Conservation (phyloP, 2,329 filamentous ascomycete genomes). For the Stenocarpella maydis region DNA sequence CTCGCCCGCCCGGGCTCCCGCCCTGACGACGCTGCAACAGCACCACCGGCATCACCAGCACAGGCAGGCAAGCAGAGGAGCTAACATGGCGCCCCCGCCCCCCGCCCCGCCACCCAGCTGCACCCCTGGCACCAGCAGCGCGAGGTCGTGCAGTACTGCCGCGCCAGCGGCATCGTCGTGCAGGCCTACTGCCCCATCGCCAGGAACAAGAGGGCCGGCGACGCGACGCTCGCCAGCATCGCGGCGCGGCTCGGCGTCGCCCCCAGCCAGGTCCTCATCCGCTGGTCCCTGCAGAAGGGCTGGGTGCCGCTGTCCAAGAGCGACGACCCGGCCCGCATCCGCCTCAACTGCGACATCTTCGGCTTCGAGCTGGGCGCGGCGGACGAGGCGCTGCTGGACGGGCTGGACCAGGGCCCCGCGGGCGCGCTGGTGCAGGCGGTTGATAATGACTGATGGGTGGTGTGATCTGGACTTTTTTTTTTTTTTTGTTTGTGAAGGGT, state of each 20-base stretch:
- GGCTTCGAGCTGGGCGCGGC: constrained; percentile 66
- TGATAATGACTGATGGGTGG: neutral
- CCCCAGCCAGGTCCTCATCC: constrained; percentile 66
- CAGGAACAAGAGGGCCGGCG: constrained; percentile 51
- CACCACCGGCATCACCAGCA: too few species aligned
- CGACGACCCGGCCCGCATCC: constrained; percentile 64
- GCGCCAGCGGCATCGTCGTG: constrained; percentile 75
- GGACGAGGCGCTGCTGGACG: constrained; percentile 53
- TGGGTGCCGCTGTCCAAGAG: constrained; percentile 72
- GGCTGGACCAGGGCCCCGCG: constrained; percentile 21
- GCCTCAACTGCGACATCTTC: constrained; percentile 68
- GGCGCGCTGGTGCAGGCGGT: constrained; percentile 35
- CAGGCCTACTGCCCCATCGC: constrained; percentile 51
- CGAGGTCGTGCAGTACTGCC: constrained; percentile 63
- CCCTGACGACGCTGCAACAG: too few species aligned
- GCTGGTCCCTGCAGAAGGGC: constrained; percentile 65
- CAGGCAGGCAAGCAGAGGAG: too few species aligned
- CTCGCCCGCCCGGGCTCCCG: too few species aligned
- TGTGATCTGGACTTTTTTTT: too few species aligned
- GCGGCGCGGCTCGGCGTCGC: constrained; percentile 63
- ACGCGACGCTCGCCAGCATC: constrained; percentile 61
- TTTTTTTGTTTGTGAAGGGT: too few species aligned
- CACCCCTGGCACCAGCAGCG: constrained; percentile 74
- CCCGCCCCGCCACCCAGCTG: constrained; percentile 53
- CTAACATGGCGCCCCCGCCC: constrained; percentile 34